phyloP scores from a whole-genome alignment of 163 green algal species.

The Scenedesmus sp. region DNA sequence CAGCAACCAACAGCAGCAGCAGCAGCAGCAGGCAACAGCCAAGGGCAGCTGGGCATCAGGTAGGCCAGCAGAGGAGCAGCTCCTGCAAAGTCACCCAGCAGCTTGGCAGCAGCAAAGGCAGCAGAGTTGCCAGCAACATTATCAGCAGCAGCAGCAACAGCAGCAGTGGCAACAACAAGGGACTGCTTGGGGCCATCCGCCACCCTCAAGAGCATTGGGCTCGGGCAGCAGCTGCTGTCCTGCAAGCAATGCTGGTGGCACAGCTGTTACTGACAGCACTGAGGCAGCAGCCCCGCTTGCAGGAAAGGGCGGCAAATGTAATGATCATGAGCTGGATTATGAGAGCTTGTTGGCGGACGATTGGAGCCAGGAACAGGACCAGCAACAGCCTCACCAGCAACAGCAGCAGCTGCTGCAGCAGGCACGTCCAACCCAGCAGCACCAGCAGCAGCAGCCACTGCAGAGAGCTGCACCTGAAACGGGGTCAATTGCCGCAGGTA shows the following conservation, averaged over 20 bases:
- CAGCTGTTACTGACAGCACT: not conserved
- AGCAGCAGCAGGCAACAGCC: not conserved
- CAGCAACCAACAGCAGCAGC: not conserved
- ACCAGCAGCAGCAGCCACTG: not conserved
- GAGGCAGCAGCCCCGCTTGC: not conserved
- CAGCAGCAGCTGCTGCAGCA: conserved; percentile 1
- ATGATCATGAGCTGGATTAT: not conserved
- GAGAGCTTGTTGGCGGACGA: not conserved
- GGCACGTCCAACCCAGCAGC: not conserved
- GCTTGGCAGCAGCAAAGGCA: not conserved
- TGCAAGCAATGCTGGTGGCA: not conserved
- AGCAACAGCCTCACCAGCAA: not conserved
- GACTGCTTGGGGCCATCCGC: not conserved
- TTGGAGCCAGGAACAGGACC: not conserved
- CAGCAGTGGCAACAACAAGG: not conserved
- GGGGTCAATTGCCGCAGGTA: not conserved
- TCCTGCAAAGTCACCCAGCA: not conserved
- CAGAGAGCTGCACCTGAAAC: not conserved
- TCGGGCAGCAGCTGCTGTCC: not conserved
- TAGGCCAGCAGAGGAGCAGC: not conserved
- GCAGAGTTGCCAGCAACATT: not conserved
- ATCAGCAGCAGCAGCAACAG: not conserved
- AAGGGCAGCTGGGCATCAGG: not conserved
- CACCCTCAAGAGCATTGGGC: not conserved
- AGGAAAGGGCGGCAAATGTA: not conserved